phyloP scores from a whole-genome alignment of 257 asterid genomes.

The Solanum raphanifolium region DNA sequence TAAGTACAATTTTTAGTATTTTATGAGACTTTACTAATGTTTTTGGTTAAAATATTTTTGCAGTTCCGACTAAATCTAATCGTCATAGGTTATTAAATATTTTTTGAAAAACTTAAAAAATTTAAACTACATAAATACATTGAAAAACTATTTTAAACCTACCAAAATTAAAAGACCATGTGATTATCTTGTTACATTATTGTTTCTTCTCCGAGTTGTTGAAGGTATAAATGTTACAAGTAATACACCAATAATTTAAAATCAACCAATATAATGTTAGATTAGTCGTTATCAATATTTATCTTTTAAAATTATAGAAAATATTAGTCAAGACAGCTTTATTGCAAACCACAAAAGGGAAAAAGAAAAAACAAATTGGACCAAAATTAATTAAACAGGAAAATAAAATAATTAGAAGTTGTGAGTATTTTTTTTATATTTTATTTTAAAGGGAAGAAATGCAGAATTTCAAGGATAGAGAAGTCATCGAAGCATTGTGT shows the following conservation, averaged over 20 bases:
- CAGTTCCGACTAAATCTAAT: background rate
- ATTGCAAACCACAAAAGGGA: background rate
- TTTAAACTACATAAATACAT: background rate
- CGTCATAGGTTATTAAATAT: background rate
- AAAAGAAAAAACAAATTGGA: background rate
- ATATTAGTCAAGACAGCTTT: background rate
- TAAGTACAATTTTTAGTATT: background rate
- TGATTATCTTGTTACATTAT: background rate
- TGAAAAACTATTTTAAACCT: background rate
- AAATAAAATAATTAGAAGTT: background rate
- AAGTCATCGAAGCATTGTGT: background rate
- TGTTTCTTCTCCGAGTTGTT: background rate
- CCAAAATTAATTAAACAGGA: background rate
- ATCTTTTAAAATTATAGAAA: background rate
- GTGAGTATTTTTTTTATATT: background rate
- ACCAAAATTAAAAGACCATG: background rate
- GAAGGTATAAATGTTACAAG: background rate
- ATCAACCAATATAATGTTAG: background rate
- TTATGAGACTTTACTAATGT: background rate
- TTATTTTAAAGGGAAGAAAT: background rate
- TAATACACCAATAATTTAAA: background rate
- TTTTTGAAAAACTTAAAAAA: background rate
- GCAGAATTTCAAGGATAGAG: background rate
- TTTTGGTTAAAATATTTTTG: background rate
- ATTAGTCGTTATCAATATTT: background rate